Base-by-base conservation (phyloP, 129 eudicot species). In the Artemisia annua region DNA sequence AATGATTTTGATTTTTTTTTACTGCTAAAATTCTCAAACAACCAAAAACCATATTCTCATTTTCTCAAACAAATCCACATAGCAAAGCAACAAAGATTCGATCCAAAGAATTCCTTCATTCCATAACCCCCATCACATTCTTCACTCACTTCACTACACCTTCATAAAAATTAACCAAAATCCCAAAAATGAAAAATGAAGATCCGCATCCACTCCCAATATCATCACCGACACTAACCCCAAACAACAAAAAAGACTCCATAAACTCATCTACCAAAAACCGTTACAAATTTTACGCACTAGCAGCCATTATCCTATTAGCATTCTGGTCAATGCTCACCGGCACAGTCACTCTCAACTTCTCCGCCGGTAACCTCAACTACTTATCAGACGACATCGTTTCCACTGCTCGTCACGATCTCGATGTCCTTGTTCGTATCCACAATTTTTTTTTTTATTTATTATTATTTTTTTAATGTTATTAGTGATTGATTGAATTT, bases 291-390 rank as follows among this genome's bases (percentile, higher is more conserved):
- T 87, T 89, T 48, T 89, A 87, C 89, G 94, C 94, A 2, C 68
- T 92, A 46, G 82, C 88, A 26, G 94, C 88, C 63, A 89, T 92
- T 67, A 65, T 87, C 26, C 82, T 92, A 48, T 79, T 87, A 20
- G 91, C 94, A 3, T 89, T 92, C 73, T 89, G 95, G 87, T 89
- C 96, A 4, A 87, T 89, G 89, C 86, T 89, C 67, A 83, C 95
- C 69, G 90, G 95, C 68, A 87, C 96, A 52, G 90, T 85, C 83
- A 79, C 87, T 35, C 96, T 92, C 70, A 87, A 89, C 13, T 85
- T 85, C 85, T 89, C 98, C 73, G 83, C 87, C 78, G 96, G 82
- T 4, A 77, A 85, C 43, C 91, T 88, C 75, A 79, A 81, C 66
- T 80, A 79, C 11, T 70, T 86, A 12, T 62, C 81, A 60, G 86